Evolutionary conservation across 345 rosid genomes (phyloP), one percentile per base, ranked within the genome.

Genomic region (Arabidopsis suecica): DNA sequence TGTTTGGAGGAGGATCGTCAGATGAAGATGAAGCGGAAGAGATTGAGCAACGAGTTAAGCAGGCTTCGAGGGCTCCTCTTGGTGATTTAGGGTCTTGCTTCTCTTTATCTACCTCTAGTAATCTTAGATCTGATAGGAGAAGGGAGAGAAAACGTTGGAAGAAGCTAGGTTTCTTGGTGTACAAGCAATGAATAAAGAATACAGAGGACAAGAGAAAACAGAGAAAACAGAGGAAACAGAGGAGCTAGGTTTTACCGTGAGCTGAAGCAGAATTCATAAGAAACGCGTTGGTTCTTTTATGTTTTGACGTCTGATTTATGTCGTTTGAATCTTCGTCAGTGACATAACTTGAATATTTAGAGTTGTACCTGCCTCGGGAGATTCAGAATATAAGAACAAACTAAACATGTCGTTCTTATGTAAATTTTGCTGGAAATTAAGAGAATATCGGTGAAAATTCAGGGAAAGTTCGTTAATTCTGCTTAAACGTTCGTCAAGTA

Each of bases 61-160:
- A 82, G 38, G 89, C 90, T 67, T 91, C 98, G 59, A 93, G 41
- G 40, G 89, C 78, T 79, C 89, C 91, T 77, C 80, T 81, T 0
- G 98, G 96, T 62, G 98, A 89, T 23, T 70, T 51, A 69, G 70
- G 79, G 33, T 84, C 85, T 14, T 70, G 71, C 72, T 59, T 83
- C 83, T 84, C 87, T 65, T 68, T 68, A 51, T 86, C 88, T 60
- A 69, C 44, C 16, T 81, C 82, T 14, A 78, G 58, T 63, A 11
- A 59, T 72, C 95, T 88, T 79, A 87, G 74, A 69, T 80, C 97
- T 89, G 73, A 44, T 57, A 61, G 36, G 36, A 56, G 36, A 34
- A 53, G 49, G 48, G 13, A 22, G n/a, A 23, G n/a, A 28, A 42
- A 66, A 67, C 59, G 48, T 72, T 34, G 50, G 41, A 20, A 69